Evolutionary conservation across 495 filamentous ascomycete genomes (phyloP), one percentile per base, ranked within the genome.

Genomic region (Aspergillus sclerotioniger): DNA sequence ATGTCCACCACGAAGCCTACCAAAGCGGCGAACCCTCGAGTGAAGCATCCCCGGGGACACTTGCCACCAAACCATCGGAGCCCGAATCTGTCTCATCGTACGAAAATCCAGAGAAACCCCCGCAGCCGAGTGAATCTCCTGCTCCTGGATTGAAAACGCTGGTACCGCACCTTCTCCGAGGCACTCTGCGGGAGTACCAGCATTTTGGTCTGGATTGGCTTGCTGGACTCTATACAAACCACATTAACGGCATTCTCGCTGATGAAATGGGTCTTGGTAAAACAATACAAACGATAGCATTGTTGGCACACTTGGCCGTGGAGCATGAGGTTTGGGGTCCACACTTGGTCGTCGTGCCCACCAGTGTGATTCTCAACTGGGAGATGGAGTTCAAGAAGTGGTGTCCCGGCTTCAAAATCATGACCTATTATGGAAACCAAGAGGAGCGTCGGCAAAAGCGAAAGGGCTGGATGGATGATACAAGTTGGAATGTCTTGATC

Each of bases 331-430:
- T 92, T 25, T 99, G 95, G 95, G 95, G 95, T 0, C 91, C 95
- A 0, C 95, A 99, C 78, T 76, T 99, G 19, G 88, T 99, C 37
- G 88, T 99, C 59, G 95, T 99, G 7, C 95, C 95, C 2, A 98
- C 95, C 8, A 96, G 92, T 73, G 95, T 99, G 29, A 96, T 99
- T 80, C 85, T 99, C 52, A 99, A 99, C 69, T 99, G 95, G 95
- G 95, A 98, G 69, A 97, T 96, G 88, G 95, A 99, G 71, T 99
- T 99, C 80, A 98, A 98, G 67, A 98, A 98, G 71, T 99, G 92
- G 87, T 92, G 91, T 50, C 95, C 95, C 12, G 95, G 95, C 2
- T 99, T 99, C 81, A 98, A 96, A 68, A 92, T 98, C 58, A 84
- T 98, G 60, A 92, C 92, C 2, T 99, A 99, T 76, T 98, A 98